Evolutionary conservation across 1,284 basidiomycete genomes (phyloP).

Genomic region (Microbotryum intermedium): DNA sequence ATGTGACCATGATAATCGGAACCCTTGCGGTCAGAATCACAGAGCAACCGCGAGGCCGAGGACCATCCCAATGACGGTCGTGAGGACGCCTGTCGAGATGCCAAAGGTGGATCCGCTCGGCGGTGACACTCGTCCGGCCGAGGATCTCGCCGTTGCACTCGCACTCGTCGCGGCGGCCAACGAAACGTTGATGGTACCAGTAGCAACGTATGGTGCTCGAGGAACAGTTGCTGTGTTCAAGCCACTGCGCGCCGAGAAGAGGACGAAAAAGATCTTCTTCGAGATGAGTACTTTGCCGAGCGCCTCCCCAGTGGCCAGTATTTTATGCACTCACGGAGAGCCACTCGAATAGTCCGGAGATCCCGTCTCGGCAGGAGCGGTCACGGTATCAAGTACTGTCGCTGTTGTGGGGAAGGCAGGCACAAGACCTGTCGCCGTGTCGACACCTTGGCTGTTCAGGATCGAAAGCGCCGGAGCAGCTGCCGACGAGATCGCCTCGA

Average conservation of each 20-base stretch:
- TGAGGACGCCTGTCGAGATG: no score
- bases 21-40: no score
- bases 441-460: not conserved
- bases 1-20: no score
- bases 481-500: constrained; percentile 13
- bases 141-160: no score
- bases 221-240: constrained; percentile 9
- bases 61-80: no score
- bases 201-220: constrained; percentile 11
- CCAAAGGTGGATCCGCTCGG: no score
- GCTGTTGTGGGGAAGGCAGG: constrained; percentile 16
- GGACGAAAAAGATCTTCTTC: not conserved
- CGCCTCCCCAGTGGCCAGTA: no score
- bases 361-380: constrained; percentile 5
- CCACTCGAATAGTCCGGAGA: constrained; percentile 2
- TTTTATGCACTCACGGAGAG: not conserved
- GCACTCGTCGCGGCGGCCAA: not conserved
- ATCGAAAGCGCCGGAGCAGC: constrained; percentile 6
- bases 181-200: constrained; percentile 12
- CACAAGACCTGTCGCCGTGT: constrained; percentile 16
- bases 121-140: no score
- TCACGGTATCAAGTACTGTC: constrained; percentile 5
- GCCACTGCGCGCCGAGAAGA: not conserved
- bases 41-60: no score
- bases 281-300: not conserved